Evolutionary conservation across 306 rosid genomes (phyloP).

Genomic region (Cotoneaster glaucophyllus): DNA sequence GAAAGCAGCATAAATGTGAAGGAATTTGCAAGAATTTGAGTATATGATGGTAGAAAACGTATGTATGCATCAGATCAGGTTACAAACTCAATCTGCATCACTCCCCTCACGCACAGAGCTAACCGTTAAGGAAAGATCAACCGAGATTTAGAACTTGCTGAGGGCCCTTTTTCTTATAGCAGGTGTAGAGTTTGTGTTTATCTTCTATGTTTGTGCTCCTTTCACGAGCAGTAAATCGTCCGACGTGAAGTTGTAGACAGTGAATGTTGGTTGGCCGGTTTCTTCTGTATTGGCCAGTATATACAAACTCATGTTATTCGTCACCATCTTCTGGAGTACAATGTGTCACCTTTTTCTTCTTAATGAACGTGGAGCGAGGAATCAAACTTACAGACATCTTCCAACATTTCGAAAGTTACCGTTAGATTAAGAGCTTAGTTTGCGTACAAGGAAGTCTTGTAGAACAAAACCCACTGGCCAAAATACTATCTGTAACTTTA

Average conservation of each 20-base stretch:
- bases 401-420: not conserved
- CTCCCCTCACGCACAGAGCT: not conserved
- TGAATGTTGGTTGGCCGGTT: not conserved
- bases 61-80: not conserved
- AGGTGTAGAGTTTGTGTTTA: not conserved
- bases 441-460: not conserved
- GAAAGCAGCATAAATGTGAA: not conserved
- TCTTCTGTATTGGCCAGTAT: not conserved
- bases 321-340: not conserved
- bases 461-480: not conserved
- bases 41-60: not conserved
- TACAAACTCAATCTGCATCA: not conserved
- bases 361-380: not conserved
- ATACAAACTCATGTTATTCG: not conserved
- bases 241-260: not conserved
- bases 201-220: not conserved
- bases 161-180: not conserved
- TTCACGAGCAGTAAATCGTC: not conserved
- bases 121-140: not conserved
- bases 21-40: not conserved
- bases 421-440: not conserved
- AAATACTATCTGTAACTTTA: not conserved
- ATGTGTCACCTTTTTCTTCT: not conserved
- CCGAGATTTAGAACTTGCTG: not conserved
- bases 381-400: not conserved